Percentiles rank a stretch among this genome's conserved stretches.
phyloP scores from a whole-genome alignment of 257 asterid genomes.

The Cruciata laevipes region DNA sequence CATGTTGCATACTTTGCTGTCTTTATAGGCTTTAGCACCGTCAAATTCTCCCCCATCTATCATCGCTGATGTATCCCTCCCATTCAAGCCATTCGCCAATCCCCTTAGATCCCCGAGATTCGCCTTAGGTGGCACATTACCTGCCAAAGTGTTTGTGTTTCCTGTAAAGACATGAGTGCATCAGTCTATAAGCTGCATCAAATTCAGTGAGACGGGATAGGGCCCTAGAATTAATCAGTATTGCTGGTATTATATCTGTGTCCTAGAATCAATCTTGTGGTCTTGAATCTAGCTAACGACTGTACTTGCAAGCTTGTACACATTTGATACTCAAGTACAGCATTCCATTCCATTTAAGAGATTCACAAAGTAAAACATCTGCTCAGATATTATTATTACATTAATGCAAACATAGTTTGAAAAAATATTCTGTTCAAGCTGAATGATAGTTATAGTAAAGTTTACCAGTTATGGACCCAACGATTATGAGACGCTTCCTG shows the following conservation, averaged over 20 bases:
- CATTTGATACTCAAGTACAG: background rate
- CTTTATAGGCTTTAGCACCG: conserved; percentile 95
- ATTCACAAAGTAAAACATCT: background rate
- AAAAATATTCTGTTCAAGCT: too few species aligned
- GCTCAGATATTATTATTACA: too few species aligned
- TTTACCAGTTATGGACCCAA: conserved; percentile 86
- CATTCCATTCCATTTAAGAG: background rate
- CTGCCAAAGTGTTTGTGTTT: conserved; percentile 91
- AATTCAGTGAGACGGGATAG: background rate
- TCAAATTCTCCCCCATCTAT: conserved; percentile 88
- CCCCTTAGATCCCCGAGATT: conserved; percentile 90
- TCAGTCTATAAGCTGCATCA: background rate
- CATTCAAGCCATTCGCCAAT: conserved; percentile 66
- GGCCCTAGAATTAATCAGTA: background rate
- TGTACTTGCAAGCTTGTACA: background rate
- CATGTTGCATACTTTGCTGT: conserved; percentile 96
- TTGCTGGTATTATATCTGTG: background rate
- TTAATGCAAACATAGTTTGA: background rate
- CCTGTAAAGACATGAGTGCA: conserved; percentile 33
- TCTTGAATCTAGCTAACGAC: background rate
- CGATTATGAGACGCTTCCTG: conserved; percentile 59
- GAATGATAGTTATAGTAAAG: background rate
- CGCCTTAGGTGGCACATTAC: conserved; percentile 97
- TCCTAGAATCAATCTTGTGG: background rate
- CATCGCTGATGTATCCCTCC: conserved; percentile 62